Percentiles rank a stretch among this genome's conserved stretches.
These are phyloP conservation scores for Cymodocea nodosa DNA, from an alignment of 116 monocot species.

Conservation along the genomic window DNA sequence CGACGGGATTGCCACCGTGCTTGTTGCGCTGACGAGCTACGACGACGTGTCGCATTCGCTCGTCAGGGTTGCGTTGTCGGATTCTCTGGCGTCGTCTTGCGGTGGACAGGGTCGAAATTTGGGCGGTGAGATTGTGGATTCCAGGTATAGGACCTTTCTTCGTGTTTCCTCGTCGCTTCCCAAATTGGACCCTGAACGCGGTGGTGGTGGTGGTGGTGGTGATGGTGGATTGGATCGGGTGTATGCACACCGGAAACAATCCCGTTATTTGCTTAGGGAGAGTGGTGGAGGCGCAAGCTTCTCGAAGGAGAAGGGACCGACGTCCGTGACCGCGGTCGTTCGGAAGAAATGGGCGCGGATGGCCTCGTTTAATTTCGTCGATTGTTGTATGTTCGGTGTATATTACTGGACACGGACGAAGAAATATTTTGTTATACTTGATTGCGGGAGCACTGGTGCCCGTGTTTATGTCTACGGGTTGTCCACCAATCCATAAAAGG, in stretches of 20 bases:
- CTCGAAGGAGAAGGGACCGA: slow-evolving; percentile 57
- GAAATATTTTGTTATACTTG: slow-evolving; percentile 73
- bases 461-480: slow-evolving; percentile 82
- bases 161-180: slow-evolving; percentile 51
- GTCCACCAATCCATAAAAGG: slow-evolving; percentile 27
- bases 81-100: neutral
- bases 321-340: slow-evolving; percentile 14
- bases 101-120: neutral
- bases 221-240: slow-evolving; percentile 28
- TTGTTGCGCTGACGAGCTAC: slow-evolving; percentile 4
- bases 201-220: slow-evolving; percentile 13
- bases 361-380: slow-evolving; percentile 17
- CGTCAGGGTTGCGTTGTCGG: neutral
- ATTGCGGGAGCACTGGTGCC: slow-evolving; percentile 97
- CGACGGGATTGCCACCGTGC: slow-evolving; percentile 1
- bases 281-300: slow-evolving; percentile 35
- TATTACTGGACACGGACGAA: slow-evolving; percentile 23
- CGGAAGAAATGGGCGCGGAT: slow-evolving; percentile 36
- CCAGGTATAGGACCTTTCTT: slow-evolving; percentile 25
- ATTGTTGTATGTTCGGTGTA: slow-evolving; percentile 33
- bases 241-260: slow-evolving; percentile 21
- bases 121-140: neutral
- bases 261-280: slow-evolving; percentile 41
- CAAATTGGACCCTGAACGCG: slow-evolving; percentile 22
- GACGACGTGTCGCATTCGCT: slow-evolving; percentile 2